Evolutionary conservation across 257 asterid genomes (phyloP).

Genomic region (Penstemon davidsonii): DNA sequence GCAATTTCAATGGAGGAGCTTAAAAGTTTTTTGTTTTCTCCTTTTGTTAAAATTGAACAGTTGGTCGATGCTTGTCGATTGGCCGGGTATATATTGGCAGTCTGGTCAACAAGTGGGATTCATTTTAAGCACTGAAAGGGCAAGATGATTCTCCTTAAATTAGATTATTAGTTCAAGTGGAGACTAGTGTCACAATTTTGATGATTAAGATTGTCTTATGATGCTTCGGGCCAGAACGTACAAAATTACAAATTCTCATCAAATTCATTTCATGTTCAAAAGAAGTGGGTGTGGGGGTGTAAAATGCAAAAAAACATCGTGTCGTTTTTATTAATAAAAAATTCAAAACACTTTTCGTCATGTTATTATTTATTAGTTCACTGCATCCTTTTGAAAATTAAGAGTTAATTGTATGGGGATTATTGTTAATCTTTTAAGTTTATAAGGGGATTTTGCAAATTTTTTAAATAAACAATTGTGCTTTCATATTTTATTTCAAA

Average conservation of each 20-base stretch:
- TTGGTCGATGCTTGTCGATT: slow-evolving; percentile 1
- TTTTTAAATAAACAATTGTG: too few species aligned
- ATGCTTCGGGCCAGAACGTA: neutral
- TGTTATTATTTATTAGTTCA: too few species aligned
- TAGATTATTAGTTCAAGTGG: slow-evolving; percentile 23
- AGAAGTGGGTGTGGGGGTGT: neutral
- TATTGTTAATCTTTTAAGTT: too few species aligned
- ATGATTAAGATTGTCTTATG: slow-evolving; percentile 22
- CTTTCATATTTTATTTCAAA: too few species aligned
- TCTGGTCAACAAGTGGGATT: slow-evolving; percentile 12
- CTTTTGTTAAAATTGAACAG: neutral
- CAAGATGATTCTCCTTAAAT: slow-evolving; percentile 10
- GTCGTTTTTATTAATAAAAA: too few species aligned
- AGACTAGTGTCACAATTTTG: slow-evolving; percentile 6
- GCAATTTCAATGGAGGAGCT: slow-evolving; percentile 31
- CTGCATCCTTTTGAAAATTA: too few species aligned
- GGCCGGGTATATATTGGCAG: neutral
- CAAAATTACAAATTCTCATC: neutral
- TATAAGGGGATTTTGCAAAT: too few species aligned
- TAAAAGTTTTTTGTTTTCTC: slow-evolving; percentile 1
- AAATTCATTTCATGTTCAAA: neutral
- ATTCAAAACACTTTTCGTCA: too few species aligned
- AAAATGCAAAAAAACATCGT: too few species aligned
- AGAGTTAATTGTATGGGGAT: too few species aligned
- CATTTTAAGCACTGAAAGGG: slow-evolving; percentile 11